Evolutionary conservation across 495 filamentous ascomycete genomes (phyloP).

Genomic region (Lentithecium fluviatile): DNA sequence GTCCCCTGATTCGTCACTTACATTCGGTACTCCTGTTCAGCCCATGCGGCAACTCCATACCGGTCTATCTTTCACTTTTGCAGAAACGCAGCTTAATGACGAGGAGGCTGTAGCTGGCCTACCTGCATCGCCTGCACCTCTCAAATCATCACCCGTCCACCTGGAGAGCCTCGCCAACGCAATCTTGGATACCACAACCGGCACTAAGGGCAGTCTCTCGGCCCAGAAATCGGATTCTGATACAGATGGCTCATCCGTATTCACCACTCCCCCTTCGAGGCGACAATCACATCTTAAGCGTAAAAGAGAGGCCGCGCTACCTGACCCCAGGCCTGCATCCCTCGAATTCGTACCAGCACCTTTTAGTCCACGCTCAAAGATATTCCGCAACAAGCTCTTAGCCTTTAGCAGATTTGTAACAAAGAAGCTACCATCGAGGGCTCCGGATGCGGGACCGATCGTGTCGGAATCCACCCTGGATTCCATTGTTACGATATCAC

Average conservation of each 20-base stretch:
- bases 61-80: slow-evolving; percentile 19
- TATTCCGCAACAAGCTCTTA: slow-evolving; percentile 20
- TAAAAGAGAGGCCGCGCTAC: slow-evolving; percentile 2
- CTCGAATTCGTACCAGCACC: not conserved
- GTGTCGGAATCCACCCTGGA: slow-evolving; percentile 9
- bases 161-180: not conserved
- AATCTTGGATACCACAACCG: not conserved
- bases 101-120: not conserved
- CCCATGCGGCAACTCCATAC: slow-evolving; percentile 22
- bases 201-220: not conserved
- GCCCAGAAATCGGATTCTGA: not conserved
- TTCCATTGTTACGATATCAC: slow-evolving; percentile 11
- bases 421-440: not conserved
- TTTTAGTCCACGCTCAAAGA: not conserved
- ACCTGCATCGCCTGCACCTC: not conserved
- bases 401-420: slow-evolving; percentile 18
- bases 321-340: not conserved
- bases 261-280: not conserved
- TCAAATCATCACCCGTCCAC: too few species aligned
- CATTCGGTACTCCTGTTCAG: slow-evolving; percentile 11
- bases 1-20: slow-evolving; percentile 7
- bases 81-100: not conserved
- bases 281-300: slow-evolving; percentile 16
- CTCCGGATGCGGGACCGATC: not conserved
- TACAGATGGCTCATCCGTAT: not conserved